Conservation (phyloP, 2,329 filamentous ascomycete species). For the Nemania abortiva region DNA sequence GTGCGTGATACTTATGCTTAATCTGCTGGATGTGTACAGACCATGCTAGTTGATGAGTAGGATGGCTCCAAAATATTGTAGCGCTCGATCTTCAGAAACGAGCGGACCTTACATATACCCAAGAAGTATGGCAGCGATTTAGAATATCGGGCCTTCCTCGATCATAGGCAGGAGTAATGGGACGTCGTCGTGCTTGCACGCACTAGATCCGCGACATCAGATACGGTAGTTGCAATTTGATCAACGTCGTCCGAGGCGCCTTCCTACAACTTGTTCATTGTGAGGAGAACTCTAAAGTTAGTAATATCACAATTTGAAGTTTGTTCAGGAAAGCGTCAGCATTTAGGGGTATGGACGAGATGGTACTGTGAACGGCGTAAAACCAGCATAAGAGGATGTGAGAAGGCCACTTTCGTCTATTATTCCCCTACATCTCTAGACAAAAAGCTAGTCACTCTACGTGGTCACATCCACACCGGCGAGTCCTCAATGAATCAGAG, state of each 20-base stretch:
- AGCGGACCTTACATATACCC: not conserved
- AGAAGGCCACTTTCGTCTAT: no score
- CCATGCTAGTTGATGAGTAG: not conserved
- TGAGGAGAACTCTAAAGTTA: no score
- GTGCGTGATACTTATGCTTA: not conserved
- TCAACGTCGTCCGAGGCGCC: no score
- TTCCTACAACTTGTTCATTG: no score
- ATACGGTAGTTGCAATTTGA: no score
- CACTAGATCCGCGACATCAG: not conserved
- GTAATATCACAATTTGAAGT: no score
- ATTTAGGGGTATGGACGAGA: not conserved
- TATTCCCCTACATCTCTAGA: no score
- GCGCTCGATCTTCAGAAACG: not conserved
- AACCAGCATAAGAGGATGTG: no score
- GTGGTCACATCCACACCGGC: no score
- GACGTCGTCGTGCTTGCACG: not conserved
- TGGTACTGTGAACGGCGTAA: not conserved
- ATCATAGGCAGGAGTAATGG: not conserved
- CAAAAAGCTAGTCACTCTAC: no score
- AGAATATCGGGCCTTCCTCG: not conserved
- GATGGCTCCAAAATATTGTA: not conserved
- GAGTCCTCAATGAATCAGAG: no score
- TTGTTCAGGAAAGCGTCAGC: no score
- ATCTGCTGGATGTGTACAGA: not conserved
- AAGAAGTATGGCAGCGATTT: not conserved